Conservation (phyloP, 208 protist species). For the Trypanosoma platydactyli region DNA sequence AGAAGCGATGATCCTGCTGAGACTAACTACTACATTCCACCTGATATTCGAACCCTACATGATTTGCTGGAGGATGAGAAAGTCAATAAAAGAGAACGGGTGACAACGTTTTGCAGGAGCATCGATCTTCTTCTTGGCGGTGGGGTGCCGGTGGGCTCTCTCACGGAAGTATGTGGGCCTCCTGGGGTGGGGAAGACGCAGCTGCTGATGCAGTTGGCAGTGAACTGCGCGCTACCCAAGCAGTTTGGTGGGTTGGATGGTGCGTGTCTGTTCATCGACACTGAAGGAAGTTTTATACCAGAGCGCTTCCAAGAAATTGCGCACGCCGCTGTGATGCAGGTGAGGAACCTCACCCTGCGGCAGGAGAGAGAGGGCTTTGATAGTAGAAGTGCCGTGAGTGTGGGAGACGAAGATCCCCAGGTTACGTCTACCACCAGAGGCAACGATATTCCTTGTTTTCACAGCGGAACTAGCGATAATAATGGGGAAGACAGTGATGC, state of each 20-base stretch:
- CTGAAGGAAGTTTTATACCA: slow-evolving; percentile 88
- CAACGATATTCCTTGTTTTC: no score
- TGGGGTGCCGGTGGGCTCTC: slow-evolving; percentile 53
- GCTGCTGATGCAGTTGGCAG: slow-evolving; percentile 84
- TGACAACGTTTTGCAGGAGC: slow-evolving; percentile 69
- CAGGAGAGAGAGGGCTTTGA: slow-evolving; percentile 15
- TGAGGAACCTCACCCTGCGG: slow-evolving; percentile 24
- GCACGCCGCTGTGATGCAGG: slow-evolving; percentile 46
- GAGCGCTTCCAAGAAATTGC: slow-evolving; percentile 79
- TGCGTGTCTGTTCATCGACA: slow-evolving; percentile 87
- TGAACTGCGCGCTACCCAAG: slow-evolving; percentile 65
- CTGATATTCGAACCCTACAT: slow-evolving; percentile 17
- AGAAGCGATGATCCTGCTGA: not conserved
- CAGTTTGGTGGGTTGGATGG: slow-evolving; percentile 75
- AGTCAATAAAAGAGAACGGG: slow-evolving; percentile 10
- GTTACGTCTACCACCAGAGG: not conserved
- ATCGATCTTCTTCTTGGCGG: slow-evolving; percentile 80
- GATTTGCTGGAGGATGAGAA: slow-evolving; percentile 10
- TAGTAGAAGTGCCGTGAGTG: not conserved
- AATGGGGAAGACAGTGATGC: not conserved
- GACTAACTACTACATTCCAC: not conserved
- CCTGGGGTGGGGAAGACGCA: slow-evolving; percentile 94
- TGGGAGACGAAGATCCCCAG: not conserved
- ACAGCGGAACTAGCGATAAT: no score
- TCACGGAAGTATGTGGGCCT: slow-evolving; percentile 86